These are phyloP conservation scores for Claviceps arundinis DNA, from an alignment of 2,329 filamentous ascomycete species.

Conservation along the genomic window DNA sequence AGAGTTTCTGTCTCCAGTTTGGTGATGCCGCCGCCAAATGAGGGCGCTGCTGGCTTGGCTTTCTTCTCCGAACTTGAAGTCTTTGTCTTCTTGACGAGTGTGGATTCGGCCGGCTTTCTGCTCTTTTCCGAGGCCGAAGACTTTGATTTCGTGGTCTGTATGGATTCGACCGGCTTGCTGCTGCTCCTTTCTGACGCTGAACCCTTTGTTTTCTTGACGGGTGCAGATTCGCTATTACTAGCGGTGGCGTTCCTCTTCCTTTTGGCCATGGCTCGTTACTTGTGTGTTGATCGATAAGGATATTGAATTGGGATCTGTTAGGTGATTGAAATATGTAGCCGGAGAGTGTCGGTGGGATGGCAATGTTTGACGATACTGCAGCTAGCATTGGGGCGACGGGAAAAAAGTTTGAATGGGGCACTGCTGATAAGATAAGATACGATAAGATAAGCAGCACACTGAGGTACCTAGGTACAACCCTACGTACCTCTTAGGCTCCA, in stretches of 20 bases:
- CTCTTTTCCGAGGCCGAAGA: constrained; percentile 2
- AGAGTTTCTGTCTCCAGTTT: constrained; percentile 39
- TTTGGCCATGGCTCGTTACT: constrained; percentile 25
- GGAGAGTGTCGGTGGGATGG: too few relatives aligned
- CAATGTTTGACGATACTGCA: not conserved
- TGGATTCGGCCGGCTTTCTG: not conserved
- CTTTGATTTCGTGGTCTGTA: constrained; percentile 21
- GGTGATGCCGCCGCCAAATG: not conserved
- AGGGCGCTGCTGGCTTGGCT: not conserved
- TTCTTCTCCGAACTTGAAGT: constrained; percentile 2
- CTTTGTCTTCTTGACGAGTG: constrained; percentile 20
- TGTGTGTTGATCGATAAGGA: too few relatives aligned
- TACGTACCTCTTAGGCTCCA: too few relatives aligned
- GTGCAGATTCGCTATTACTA: constrained; percentile 12
- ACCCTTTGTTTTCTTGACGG: constrained; percentile 21
- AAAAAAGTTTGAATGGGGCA: constrained; percentile 1
- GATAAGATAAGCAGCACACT: not conserved
- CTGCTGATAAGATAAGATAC: constrained; percentile 1
- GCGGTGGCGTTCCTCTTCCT: constrained; percentile 31
- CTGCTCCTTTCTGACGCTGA: constrained; percentile 1
- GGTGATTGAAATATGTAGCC: too few relatives aligned
- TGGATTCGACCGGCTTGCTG: constrained; percentile 6
- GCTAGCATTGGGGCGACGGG: too few relatives aligned
- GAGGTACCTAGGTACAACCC: not conserved
- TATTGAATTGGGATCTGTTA: too few relatives aligned